Percentiles rank a stretch among this genome's conserved stretches.
phyloP scores from a whole-genome alignment of 805 yeast species.

The Saitoella complicata region DNA sequence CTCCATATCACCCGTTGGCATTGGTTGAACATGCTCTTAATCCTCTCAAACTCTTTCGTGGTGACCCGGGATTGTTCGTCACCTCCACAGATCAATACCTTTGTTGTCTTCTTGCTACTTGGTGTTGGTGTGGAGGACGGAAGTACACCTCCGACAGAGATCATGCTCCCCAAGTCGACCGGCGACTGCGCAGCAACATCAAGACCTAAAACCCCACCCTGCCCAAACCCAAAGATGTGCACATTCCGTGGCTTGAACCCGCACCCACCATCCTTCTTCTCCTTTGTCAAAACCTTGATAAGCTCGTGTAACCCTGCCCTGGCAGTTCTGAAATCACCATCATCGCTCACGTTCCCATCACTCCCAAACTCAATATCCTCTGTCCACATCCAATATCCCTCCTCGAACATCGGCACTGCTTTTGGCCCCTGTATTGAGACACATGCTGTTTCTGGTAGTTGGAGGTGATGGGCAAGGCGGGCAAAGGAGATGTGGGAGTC shows the following conservation, averaged over 20 bases:
- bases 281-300: background rate
- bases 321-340: constrained; percentile 1
- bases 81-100: no score
- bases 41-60: no score
- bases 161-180: background rate
- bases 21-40: no score
- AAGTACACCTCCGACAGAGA: no score
- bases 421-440: constrained; percentile 1
- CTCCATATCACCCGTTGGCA: no score
- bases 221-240: constrained; percentile 1
- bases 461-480: background rate
- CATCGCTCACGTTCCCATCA: background rate
- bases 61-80: no score
- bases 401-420: background rate
- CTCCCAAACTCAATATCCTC: constrained; percentile 1
- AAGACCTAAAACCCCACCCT: constrained; percentile 2
- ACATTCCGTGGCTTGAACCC: background rate
- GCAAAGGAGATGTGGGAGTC: constrained; percentile 1
- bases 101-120: no score
- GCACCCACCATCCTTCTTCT: no score
- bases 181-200: background rate
- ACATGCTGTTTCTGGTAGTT: background rate
- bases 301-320: background rate
- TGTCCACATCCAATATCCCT: constrained; percentile 3
- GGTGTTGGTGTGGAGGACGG: no score